Evolutionary conservation across 179 eudicot genomes (phyloP).

Genomic region (Spergularia azorica): DNA sequence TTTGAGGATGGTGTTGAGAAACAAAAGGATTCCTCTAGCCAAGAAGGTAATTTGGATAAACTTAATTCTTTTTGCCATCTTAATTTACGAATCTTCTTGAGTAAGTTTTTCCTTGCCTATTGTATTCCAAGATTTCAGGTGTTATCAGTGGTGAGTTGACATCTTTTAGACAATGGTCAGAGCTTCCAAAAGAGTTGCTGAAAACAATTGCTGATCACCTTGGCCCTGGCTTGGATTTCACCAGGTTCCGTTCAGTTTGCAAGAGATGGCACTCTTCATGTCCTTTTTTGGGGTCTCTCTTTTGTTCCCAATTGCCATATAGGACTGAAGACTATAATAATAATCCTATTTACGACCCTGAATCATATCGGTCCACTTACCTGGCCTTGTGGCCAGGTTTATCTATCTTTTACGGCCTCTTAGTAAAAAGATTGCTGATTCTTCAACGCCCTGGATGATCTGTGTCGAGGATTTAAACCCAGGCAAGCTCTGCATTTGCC

Average conservation of each 20-base stretch:
- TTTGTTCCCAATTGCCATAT: conserved; percentile 5
- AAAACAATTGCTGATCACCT: not conserved
- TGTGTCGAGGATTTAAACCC: conserved; percentile 19
- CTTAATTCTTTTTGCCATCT: not conserved
- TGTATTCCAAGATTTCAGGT: not conserved
- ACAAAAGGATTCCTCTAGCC: not conserved
- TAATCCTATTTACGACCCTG: no score
- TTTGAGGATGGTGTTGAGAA: not conserved
- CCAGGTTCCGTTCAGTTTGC: conserved; percentile 18
- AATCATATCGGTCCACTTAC: not conserved
- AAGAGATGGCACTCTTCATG: conserved; percentile 17
- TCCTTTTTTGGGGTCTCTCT: not conserved
- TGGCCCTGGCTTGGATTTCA: not conserved
- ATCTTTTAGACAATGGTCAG: conserved; percentile 11
- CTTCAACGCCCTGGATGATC: conserved; percentile 12
- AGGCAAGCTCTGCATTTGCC: conserved; percentile 5
- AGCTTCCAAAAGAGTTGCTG: conserved; percentile 16
- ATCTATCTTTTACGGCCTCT: conserved; percentile 1
- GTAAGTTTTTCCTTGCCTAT: not conserved
- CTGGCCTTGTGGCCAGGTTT: not conserved
- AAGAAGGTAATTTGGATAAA: not conserved
- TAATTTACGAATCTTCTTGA: not conserved
- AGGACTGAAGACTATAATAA: not conserved
- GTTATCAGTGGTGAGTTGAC: not conserved
- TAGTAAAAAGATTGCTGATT: not conserved